Conservation (phyloP, 1,139 yeast genomes). For the Magnusiomyces clavatus region DNA sequence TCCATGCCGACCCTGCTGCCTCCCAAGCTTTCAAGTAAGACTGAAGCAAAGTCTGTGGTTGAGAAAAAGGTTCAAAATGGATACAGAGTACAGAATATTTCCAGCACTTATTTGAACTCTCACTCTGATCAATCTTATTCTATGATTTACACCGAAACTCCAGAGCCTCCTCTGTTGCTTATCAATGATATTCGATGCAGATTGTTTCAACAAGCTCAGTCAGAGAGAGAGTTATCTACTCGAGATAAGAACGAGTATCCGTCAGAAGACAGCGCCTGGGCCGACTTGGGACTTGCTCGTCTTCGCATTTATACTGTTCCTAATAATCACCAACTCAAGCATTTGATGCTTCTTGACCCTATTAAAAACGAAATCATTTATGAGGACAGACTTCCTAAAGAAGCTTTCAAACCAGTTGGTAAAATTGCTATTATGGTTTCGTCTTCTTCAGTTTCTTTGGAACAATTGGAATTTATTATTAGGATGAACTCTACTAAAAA, state of each 20-base stretch:
- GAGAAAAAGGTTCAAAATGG: too few relatives aligned
- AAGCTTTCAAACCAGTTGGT: slow-evolving; percentile 22
- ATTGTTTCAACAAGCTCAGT: slow-evolving; percentile 17
- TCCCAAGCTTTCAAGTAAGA: not conserved
- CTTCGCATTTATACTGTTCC: slow-evolving; percentile 23
- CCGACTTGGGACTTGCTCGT: slow-evolving; percentile 17
- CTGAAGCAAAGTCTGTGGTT: too few relatives aligned
- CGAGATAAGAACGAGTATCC: not conserved
- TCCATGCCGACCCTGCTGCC: not conserved
- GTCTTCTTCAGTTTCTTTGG: slow-evolving; percentile 16
- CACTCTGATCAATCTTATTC: too few relatives aligned
- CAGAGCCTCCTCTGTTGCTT: slow-evolving; percentile 11
- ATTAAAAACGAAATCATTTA: slow-evolving; percentile 14
- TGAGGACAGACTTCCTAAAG: slow-evolving; percentile 17
- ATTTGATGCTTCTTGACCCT: slow-evolving; percentile 7
- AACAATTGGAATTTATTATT: slow-evolving; percentile 22
- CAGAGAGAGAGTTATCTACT: slow-evolving; percentile 7
- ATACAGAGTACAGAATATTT: too few relatives aligned
- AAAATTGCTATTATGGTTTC: slow-evolving; percentile 21
- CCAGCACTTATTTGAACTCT: too few relatives aligned
- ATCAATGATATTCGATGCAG: slow-evolving; percentile 24
- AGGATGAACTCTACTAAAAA: slow-evolving; percentile 29
- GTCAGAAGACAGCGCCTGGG: slow-evolving; percentile 15
- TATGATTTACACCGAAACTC: too few relatives aligned
- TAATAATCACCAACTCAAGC: not conserved